Percentiles rank a stretch among this genome's conserved stretches.
Conservation (phyloP, 495 filamentous ascomycete species). For the Neurospora sp. region DNA sequence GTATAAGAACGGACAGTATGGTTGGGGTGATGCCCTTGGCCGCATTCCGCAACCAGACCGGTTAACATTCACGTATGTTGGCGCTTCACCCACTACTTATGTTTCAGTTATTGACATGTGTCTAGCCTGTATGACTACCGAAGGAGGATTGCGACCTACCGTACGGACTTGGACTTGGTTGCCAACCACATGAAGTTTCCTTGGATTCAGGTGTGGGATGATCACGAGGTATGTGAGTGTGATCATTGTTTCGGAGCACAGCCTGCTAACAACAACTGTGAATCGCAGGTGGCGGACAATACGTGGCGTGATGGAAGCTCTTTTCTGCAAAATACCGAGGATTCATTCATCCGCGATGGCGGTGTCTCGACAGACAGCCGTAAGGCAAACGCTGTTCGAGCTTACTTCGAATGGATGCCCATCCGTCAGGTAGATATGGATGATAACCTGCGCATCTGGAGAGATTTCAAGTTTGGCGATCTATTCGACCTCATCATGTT, state of each 20-base stretch:
- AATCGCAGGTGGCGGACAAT: constrained; percentile 48
- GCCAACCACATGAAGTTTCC: constrained; percentile 47
- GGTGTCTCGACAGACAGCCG: constrained; percentile 54
- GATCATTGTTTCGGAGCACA: neutral
- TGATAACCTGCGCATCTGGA: constrained; percentile 61
- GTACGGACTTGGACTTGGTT: constrained; percentile 51
- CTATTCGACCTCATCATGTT: constrained; percentile 59
- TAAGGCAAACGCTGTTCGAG: constrained; percentile 49
- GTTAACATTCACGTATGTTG: constrained; percentile 35
- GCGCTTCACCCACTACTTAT: constrained; percentile 16
- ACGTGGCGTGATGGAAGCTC: constrained; percentile 46
- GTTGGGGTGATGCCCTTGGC: constrained; percentile 39
- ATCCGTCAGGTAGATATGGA: constrained; percentile 57
- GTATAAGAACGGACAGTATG: constrained; percentile 46
- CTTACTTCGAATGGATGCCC: constrained; percentile 65
- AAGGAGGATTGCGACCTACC: constrained; percentile 47
- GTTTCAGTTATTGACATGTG: constrained; percentile 11
- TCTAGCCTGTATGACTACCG: constrained; percentile 50
- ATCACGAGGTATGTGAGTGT: constrained; percentile 34
- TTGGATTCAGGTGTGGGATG: constrained; percentile 65
- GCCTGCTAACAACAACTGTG: neutral
- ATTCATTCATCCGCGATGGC: constrained; percentile 48
- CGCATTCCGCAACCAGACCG: constrained; percentile 45
- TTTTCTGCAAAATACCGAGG: constrained; percentile 49
- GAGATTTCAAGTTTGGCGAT: constrained; percentile 52